Base-by-base conservation (phyloP, 768 basidiomycete species). In the Coprinopsis cinerea region DNA sequence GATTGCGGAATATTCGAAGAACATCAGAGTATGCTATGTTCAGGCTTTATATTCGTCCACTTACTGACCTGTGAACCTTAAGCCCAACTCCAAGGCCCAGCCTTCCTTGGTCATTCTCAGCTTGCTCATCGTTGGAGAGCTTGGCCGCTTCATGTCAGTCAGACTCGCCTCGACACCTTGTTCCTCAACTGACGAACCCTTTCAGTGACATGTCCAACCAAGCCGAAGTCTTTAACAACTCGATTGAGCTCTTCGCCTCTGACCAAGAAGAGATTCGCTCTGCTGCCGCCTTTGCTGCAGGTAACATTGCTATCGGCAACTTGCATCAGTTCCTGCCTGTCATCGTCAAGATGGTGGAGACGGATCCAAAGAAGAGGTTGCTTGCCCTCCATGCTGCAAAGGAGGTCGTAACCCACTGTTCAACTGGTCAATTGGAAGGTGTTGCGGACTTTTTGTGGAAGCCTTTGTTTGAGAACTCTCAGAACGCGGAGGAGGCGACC, bases 241-340 rank as follows among this genome's bases (percentile, higher is more conserved):
- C 85, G 0, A 80, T 96, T 35, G 77, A 84, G 11, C 79, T 81
- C 52, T 94, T 96, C 62, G 67, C 76, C 2, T 75, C 82, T 1
- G 83, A 88, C 30, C 81, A 87, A 51, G 94, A 98, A 62, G 91
- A 95, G 37, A 75, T 92, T 13, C 78, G 92, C 39, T 81, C 88
- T 27, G 91, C 94, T 28, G 94, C 95, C 28, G 92, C 96, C 0
- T 97, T 97, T 59, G 91, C 96, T 44, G 89, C 89, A 27, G 92
- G 92, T 30, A 98, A 97, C 63, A 89, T 99, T 44, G 90, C 94
- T 11, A 94, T 97, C 34, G 96, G 96, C 3, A 95, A 92, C 59
- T 72, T 94, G 20, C 80, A 82, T 11, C 79, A 84, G 59, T 96
- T 92, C 78, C 74, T 98, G 2, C 92, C 92, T 23, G 74, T 75